These are phyloP conservation scores for Penicillium coprophilum DNA, from an alignment of 495 filamentous ascomycete genomes.

Conservation along the genomic window DNA sequence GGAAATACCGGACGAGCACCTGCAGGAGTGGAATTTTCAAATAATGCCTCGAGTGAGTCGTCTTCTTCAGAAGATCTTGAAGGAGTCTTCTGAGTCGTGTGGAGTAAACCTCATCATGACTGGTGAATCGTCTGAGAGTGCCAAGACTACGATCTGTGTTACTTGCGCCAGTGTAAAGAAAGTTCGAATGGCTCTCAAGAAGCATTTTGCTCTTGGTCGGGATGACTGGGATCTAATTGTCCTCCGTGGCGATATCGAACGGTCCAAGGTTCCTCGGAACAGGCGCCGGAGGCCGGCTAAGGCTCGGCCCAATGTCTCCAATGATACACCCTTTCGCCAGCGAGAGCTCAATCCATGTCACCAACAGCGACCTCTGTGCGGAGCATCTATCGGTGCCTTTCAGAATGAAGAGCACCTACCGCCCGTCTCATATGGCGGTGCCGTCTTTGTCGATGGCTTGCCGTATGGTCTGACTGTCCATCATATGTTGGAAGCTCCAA, in stretches of 20 bases:
- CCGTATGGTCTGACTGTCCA: slow-evolving; percentile 93
- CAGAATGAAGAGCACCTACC: slow-evolving; percentile 79
- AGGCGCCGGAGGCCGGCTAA: slow-evolving; percentile 46
- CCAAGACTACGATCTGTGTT: slow-evolving; percentile 73
- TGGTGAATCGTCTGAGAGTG: slow-evolving; percentile 62
- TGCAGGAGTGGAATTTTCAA: slow-evolving; percentile 69
- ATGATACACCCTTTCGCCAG: slow-evolving; percentile 33
- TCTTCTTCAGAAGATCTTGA: slow-evolving; percentile 64
- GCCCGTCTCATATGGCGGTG: slow-evolving; percentile 84
- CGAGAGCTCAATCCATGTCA: slow-evolving; percentile 50
- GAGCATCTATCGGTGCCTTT: slow-evolving; percentile 91
- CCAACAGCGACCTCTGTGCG: slow-evolving; percentile 75
- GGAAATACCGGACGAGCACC: slow-evolving; percentile 58
- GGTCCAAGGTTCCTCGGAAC: slow-evolving; percentile 59
- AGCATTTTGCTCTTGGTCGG: slow-evolving; percentile 66
- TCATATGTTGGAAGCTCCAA: slow-evolving; percentile 87
- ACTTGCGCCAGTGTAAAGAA: slow-evolving; percentile 71
- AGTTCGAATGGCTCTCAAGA: slow-evolving; percentile 68
- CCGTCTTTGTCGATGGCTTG: slow-evolving; percentile 78
- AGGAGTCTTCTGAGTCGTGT: slow-evolving; percentile 63
- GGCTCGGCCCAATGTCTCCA: slow-evolving; percentile 31
- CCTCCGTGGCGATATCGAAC: slow-evolving; percentile 64
- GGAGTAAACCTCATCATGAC: slow-evolving; percentile 73
- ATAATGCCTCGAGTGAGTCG: slow-evolving; percentile 70
- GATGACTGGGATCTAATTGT: slow-evolving; percentile 58